Percentiles rank a stretch among this genome's conserved stretches.
Evolutionary conservation across 1,139 yeast genomes (phyloP).

Genomic region (Candida sojae): DNA sequence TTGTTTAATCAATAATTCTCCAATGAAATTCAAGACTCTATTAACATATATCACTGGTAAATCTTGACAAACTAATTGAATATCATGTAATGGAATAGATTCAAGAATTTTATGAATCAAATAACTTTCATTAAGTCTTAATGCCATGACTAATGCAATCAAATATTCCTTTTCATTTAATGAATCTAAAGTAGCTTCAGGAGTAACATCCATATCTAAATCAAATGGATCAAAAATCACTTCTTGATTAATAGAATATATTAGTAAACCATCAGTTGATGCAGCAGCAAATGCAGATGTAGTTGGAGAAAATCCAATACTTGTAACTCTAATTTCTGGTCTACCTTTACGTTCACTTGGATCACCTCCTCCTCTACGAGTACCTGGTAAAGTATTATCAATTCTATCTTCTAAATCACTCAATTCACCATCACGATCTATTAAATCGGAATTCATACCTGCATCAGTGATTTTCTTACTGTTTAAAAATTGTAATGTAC

Average conservation of each 20-base stretch:
- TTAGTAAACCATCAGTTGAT: conserved; percentile 87
- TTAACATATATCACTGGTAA: conserved; percentile 78
- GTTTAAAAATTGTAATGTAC: conserved; percentile 79
- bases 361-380: conserved; percentile 90
- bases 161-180: conserved; percentile 71
- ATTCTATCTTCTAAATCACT: conserved; percentile 84
- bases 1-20: conserved; percentile 54
- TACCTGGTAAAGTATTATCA: conserved; percentile 83
- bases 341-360: conserved; percentile 74
- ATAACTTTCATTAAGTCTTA: conserved; percentile 82
- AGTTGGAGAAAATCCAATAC: conserved; percentile 85
- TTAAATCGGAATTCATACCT: conserved; percentile 72
- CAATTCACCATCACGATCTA: conserved; percentile 83
- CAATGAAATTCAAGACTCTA: conserved; percentile 69
- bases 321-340: conserved; percentile 79
- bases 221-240: conserved; percentile 92
- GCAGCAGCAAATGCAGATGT: conserved; percentile 93
- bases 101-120: conserved; percentile 77
- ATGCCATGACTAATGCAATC: conserved; percentile 87
- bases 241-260: conserved; percentile 77
- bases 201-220: conserved; percentile 89
- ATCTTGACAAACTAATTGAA: conserved; percentile 62
- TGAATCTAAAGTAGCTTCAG: conserved; percentile 66
- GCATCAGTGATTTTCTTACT: conserved; percentile 84
- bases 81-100: conserved; percentile 71